Conservation (phyloP, 2,329 filamentous ascomycete species). For the Fusarium sp. region DNA sequence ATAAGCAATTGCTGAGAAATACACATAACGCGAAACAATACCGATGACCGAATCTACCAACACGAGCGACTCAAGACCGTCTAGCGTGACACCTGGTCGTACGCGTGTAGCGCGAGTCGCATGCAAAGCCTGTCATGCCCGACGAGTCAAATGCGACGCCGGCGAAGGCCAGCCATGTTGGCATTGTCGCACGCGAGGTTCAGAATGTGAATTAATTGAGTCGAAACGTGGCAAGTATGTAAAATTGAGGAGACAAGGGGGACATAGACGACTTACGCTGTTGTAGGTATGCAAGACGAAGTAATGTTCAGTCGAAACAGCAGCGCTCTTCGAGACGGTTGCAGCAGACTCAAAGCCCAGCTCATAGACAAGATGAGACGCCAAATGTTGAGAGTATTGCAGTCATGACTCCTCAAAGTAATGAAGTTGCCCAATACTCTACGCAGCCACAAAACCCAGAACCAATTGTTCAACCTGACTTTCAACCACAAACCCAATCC, state of each 20-base stretch:
- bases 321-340: slow-evolving; percentile 7
- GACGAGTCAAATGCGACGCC: slow-evolving; percentile 39
- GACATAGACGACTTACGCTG: accelerated
- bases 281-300: slow-evolving; percentile 14
- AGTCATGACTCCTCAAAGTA: background rate
- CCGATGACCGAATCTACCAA: background rate
- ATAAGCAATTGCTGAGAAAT: background rate
- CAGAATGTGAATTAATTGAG: slow-evolving; percentile 32
- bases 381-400: background rate
- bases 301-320: background rate
- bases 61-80: background rate
- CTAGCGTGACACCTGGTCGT: background rate
- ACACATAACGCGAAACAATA: background rate
- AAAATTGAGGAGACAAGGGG: no score
- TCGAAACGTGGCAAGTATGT: slow-evolving; percentile 34
- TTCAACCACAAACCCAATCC: background rate
- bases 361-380: background rate
- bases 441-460: accelerated
- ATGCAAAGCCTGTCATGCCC: slow-evolving; percentile 36
- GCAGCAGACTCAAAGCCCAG: background rate
- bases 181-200: slow-evolving; percentile 35
- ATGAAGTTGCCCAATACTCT: accelerated
- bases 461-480: accelerated
- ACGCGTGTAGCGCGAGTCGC: slow-evolving; percentile 29
- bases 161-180: slow-evolving; percentile 30